Evolutionary conservation across 2,329 filamentous ascomycete species (phyloP).

Genomic region (Trichophyton rubrum): DNA sequence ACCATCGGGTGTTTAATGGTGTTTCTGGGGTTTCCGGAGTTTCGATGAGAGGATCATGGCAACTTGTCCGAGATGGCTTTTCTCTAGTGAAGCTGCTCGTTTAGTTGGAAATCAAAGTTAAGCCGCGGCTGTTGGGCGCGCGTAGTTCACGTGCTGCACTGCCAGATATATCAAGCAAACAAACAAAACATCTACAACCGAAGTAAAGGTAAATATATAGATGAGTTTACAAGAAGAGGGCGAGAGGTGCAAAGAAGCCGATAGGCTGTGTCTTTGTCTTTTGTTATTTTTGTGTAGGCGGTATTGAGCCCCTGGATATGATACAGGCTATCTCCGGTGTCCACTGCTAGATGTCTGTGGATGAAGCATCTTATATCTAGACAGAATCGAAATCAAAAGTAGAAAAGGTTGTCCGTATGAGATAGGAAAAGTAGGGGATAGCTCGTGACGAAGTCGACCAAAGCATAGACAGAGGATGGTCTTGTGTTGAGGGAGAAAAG

Average conservation of each 20-base stretch:
- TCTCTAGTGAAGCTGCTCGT: background rate
- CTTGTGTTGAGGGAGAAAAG: background rate
- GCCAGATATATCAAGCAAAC: background rate
- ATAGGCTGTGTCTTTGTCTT: background rate
- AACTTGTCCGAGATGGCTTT: background rate
- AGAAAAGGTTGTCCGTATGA: background rate
- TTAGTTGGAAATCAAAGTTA: background rate
- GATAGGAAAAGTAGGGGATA: background rate
- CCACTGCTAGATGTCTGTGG: background rate
- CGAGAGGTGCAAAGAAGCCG: background rate
- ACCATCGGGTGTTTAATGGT: background rate
- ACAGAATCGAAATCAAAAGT: slow-evolving; percentile 2
- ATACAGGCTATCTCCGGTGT: background rate
- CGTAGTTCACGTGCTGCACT: slow-evolving; percentile 3
- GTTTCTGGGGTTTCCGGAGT: background rate
- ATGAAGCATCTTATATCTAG: background rate
- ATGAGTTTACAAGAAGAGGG: background rate
- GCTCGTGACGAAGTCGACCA: background rate
- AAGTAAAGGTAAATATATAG: background rate
- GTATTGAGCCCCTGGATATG: background rate
- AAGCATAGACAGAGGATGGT: background rate
- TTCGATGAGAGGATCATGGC: background rate
- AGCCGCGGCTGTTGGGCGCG: slow-evolving; percentile 2
- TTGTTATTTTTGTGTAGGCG: background rate
- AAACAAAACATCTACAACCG: background rate